These are phyloP conservation scores for Scedosporium dehoogii DNA, from an alignment of 2,329 filamentous ascomycete species.

Conservation along the genomic window DNA sequence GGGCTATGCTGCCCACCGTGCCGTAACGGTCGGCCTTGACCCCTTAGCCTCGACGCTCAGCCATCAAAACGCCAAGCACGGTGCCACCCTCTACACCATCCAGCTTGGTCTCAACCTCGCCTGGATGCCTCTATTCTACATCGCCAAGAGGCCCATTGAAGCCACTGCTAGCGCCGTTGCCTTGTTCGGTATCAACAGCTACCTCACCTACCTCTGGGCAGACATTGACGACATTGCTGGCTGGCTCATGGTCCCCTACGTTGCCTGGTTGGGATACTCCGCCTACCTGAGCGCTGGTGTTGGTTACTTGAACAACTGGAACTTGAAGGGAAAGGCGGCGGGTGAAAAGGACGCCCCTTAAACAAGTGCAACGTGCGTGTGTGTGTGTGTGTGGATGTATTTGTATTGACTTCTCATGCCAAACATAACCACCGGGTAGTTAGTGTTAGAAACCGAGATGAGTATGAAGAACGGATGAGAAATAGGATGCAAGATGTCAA, in stretches of 20 bases:
- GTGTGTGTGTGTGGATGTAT: not conserved
- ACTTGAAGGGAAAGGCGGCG: conserved; percentile 30
- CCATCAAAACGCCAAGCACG: conserved; percentile 51
- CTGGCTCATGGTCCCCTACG: conserved; percentile 69
- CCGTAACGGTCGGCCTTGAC: conserved; percentile 52
- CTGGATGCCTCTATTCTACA: conserved; percentile 93
- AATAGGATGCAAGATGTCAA: not conserved
- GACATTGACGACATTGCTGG: conserved; percentile 62
- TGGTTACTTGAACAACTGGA: conserved; percentile 61
- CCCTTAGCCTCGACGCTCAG: conserved; percentile 43
- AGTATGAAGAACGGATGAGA: not conserved
- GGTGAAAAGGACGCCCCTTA: not conserved
- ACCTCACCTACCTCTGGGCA: conserved; percentile 67
- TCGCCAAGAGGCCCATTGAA: conserved; percentile 59
- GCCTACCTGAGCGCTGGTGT: conserved; percentile 70
- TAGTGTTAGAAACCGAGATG: not conserved
- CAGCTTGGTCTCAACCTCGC: conserved; percentile 77
- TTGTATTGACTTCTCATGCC: not conserved
- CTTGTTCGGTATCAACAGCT: conserved; percentile 61
- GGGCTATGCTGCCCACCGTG: conserved; percentile 82
- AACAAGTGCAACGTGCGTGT: not conserved
- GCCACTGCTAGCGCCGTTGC: conserved; percentile 68
- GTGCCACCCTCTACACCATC: conserved; percentile 72
- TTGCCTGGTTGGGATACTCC: conserved; percentile 79
- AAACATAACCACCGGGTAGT: not conserved